Percentiles rank a stretch among this genome's conserved stretches.
Conservation (phyloP, 306 rosid genomes). For the Castanospermum australe region DNA sequence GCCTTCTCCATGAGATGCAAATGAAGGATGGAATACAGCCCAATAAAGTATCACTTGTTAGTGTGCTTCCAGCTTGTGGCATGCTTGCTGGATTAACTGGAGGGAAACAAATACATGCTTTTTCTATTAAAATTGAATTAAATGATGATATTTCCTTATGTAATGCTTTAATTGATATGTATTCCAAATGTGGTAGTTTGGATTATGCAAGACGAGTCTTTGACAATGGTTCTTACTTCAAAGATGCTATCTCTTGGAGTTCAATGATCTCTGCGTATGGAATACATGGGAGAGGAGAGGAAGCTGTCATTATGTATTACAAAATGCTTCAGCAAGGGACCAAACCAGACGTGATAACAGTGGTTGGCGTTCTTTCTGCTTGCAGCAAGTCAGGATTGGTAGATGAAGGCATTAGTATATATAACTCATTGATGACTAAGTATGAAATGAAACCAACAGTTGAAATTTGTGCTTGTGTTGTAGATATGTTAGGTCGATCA, state of each 20-base stretch:
- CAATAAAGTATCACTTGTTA: conserved; percentile 65
- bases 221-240: conserved; percentile 44
- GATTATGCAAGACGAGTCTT: conserved; percentile 58
- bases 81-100: conserved; percentile 52
- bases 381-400: conserved; percentile 75
- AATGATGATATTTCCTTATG: conserved; percentile 43
- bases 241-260: conserved; percentile 74
- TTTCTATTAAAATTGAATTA: conserved; percentile 51
- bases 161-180: conserved; percentile 81
- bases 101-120: conserved; percentile 76
- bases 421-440: conserved; percentile 36
- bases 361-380: conserved; percentile 74
- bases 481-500: conserved; percentile 69
- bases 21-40: conserved; percentile 55
- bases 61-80: conserved; percentile 71
- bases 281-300: conserved; percentile 70
- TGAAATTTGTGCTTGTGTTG: conserved; percentile 79
- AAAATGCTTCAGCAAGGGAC: conserved; percentile 57
- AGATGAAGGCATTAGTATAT: conserved; percentile 67
- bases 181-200: conserved; percentile 79
- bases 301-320: conserved; percentile 56
- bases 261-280: conserved; percentile 80
- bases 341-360: conserved; percentile 69
- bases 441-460: conserved; percentile 57
- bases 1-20: conserved; percentile 65